A percentile compares a stretch with the other conserved stretches of the same genome.
Conservation (phyloP, 1,284 basidiomycete species). For the Caloboletus firmus region DNA sequence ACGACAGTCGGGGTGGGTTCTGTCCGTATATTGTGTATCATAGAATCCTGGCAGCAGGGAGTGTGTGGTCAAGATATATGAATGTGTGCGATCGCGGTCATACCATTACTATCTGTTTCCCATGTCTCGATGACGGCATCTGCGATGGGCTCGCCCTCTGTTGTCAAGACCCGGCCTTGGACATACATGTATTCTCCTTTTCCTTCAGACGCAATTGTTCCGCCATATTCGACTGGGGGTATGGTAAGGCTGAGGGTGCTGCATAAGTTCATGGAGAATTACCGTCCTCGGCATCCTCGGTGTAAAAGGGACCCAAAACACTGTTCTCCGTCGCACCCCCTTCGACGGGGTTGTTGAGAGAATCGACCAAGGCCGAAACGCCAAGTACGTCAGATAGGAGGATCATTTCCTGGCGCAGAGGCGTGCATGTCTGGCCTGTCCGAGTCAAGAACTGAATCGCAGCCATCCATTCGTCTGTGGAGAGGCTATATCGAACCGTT, state of each 20-base stretch:
- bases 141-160: slow-evolving; percentile 66
- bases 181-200: slow-evolving; percentile 84
- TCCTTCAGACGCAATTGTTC: slow-evolving; percentile 73
- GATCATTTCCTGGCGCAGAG: slow-evolving; percentile 81
- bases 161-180: slow-evolving; percentile 66
- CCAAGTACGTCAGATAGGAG: slow-evolving; percentile 80
- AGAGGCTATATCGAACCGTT: slow-evolving; percentile 47
- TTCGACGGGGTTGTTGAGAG: slow-evolving; percentile 71
- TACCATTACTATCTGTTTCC: slow-evolving; percentile 79
- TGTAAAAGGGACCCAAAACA: slow-evolving; percentile 84
- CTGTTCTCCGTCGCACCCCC: slow-evolving; percentile 71
- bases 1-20: slow-evolving; percentile 71
- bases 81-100: slow-evolving; percentile 8
- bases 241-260: background rate
- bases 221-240: slow-evolving; percentile 53
- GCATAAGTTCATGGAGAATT: slow-evolving; percentile 27
- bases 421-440: slow-evolving; percentile 70
- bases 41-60: slow-evolving; percentile 45
- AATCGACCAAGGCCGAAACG: slow-evolving; percentile 75
- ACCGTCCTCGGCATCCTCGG: slow-evolving; percentile 77
- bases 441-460: slow-evolving; percentile 76
- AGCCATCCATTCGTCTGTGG: slow-evolving; percentile 84
- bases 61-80: background rate
- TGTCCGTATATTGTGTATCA: slow-evolving; percentile 63
- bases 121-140: slow-evolving; percentile 77